phyloP scores from a whole-genome alignment of 345 rosid species.

The Hypericum perforatum region DNA sequence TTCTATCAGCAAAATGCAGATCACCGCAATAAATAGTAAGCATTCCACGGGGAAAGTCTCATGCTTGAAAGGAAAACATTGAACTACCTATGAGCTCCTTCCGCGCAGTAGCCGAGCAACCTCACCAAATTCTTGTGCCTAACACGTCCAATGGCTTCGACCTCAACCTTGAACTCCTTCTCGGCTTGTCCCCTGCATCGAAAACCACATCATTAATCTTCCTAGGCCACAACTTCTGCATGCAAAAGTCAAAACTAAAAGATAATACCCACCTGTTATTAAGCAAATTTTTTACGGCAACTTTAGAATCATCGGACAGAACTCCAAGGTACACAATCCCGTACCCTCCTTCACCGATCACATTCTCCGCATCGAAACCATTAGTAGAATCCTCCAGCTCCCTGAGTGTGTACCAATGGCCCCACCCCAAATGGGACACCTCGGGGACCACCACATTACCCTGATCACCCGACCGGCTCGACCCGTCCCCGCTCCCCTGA shows the following conservation, averaged over 20 bases:
- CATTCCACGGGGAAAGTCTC: background rate
- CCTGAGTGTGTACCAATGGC: conserved; percentile 29
- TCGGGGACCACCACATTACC: conserved; percentile 43
- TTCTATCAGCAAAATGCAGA: background rate
- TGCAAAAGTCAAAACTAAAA: background rate
- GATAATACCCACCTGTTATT: conserved; percentile 51
- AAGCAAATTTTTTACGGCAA: conserved; percentile 86
- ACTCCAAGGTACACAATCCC: conserved; percentile 84
- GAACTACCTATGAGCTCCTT: conserved; percentile 84
- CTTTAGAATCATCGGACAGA: conserved; percentile 49
- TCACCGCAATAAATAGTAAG: background rate
- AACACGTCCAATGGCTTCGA: conserved; percentile 88
- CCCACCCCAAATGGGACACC: conserved; percentile 61
- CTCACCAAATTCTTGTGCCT: conserved; percentile 87
- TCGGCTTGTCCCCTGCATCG: conserved; percentile 82
- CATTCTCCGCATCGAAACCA: conserved; percentile 66
- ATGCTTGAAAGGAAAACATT: background rate
- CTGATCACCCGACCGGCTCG: conserved; percentile 29
- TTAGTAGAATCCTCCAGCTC: conserved; percentile 73
- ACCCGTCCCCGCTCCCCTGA: background rate
- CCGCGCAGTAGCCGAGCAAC: conserved; percentile 87
- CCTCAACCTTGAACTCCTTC: conserved; percentile 87
- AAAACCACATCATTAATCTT: background rate
- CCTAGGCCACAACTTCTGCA: background rate
- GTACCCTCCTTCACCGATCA: conserved; percentile 89